phyloP scores from a whole-genome alignment of 371 early-diverging fungal genomes.

The Mortierella sp. region DNA sequence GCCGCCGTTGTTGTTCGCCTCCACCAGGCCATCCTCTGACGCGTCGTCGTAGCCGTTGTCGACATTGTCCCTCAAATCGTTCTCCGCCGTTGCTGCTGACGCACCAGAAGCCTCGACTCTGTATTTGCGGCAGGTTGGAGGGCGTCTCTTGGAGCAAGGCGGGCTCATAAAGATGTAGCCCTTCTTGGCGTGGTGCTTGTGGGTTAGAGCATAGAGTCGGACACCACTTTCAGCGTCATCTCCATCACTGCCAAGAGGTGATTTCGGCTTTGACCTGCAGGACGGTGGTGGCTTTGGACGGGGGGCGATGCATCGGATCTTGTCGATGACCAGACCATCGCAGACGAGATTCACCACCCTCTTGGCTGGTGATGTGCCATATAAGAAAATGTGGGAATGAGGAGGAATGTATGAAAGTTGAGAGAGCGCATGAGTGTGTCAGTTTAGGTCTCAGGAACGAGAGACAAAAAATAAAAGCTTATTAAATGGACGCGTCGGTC shows the following conservation, averaged over 20 bases:
- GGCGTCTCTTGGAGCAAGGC: constrained; percentile 10
- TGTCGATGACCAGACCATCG: constrained; percentile 6
- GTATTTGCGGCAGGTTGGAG: neutral
- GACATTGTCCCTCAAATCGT: neutral
- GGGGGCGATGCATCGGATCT: constrained; percentile 1
- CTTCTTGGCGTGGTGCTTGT: neutral
- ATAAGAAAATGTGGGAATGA: neutral
- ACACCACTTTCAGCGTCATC: neutral
- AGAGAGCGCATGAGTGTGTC: too few relatives aligned
- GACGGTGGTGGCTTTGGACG: neutral
- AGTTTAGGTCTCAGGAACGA: too few relatives aligned
- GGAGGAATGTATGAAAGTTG: too few relatives aligned
- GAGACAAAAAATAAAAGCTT: neutral
- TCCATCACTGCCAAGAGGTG: neutral
- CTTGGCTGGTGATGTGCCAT: neutral
- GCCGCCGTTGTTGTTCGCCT: neutral
- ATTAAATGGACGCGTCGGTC: neutral
- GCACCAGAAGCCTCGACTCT: neutral
- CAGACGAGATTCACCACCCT: constrained; percentile 2
- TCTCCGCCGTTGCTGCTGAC: neutral
- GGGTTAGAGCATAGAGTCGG: neutral
- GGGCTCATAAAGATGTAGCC: constrained; percentile 10
- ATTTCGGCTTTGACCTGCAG: neutral
- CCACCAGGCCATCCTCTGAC: neutral
- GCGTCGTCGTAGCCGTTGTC: neutral